Evolutionary conservation across 2,329 filamentous ascomycete genomes (phyloP).

Genomic region (Ceratocystiopsis sp.): DNA sequence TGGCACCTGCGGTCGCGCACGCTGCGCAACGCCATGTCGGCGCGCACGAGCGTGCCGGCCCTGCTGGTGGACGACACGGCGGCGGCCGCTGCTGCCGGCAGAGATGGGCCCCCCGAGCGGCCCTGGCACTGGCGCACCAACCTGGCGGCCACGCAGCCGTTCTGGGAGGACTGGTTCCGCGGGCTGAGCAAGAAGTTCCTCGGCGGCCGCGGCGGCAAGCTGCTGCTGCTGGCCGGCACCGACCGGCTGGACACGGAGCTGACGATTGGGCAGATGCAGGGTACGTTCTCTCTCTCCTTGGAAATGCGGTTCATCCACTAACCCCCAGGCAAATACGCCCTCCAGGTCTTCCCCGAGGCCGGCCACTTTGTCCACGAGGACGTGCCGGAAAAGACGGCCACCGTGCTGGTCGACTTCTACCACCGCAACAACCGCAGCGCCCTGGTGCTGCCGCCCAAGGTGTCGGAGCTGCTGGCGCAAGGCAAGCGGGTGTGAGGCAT

Average conservation of each 20-base stretch:
- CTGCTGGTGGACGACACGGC: conserved; percentile 35
- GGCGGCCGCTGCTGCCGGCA: no score
- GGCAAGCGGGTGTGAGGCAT: conserved; percentile 37
- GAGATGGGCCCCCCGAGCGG: no score
- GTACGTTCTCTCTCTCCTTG: conserved; percentile 24
- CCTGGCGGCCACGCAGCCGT: conserved; percentile 65
- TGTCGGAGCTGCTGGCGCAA: conserved; percentile 52
- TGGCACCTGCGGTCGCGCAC: conserved; percentile 89
- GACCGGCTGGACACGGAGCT: conserved; percentile 81
- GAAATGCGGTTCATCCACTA: no score
- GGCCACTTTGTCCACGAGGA: conserved; percentile 97
- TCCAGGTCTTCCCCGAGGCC: conserved; percentile 86
- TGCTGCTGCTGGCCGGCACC: conserved; percentile 73
- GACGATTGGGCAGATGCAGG: conserved; percentile 95
- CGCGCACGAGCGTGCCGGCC: conserved; percentile 71
- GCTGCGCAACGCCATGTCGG: conserved; percentile 67
- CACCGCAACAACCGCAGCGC: conserved; percentile 74
- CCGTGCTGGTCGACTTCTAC: conserved; percentile 77
- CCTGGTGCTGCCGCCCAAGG: conserved; percentile 80
- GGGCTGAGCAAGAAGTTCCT: conserved; percentile 83
- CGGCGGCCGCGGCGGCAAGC: conserved; percentile 61
- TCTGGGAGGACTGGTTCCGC: conserved; percentile 88
- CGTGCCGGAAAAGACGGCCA: conserved; percentile 74
- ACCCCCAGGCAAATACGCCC: conserved; percentile 64
- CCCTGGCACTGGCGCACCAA: conserved; percentile 79